Conservation (phyloP, 371 early-diverging fungal genomes). For the Neoconidiobolus thromboides region DNA sequence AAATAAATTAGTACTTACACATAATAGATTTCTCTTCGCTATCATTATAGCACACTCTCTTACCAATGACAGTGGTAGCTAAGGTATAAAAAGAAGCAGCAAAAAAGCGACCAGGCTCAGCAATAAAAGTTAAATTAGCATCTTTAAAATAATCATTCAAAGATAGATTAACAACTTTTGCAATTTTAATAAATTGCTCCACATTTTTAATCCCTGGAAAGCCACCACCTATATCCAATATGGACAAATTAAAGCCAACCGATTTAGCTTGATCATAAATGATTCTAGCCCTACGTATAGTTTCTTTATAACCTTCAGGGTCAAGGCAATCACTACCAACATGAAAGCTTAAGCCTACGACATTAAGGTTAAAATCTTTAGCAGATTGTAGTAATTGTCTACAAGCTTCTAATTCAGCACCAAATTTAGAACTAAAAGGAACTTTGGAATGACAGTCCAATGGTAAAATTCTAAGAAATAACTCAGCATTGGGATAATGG, state of each 20-base stretch:
- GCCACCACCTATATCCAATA: conserved; percentile 94
- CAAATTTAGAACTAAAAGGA: conserved; percentile 90
- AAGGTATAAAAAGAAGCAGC: conserved; percentile 83
- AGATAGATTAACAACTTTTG: conserved; percentile 54
- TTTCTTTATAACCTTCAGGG: conserved; percentile 76
- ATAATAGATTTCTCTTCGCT: too few relatives aligned
- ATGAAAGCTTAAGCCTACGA: conserved; percentile 86
- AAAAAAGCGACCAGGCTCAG: conserved; percentile 95
- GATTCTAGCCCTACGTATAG: conserved; percentile 58
- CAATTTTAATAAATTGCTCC: conserved; percentile 46
- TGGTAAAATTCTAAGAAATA: conserved; percentile 82
- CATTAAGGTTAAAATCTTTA: conserved; percentile 51
- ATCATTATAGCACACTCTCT: conserved; percentile 25
- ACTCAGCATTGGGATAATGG: conserved; percentile 58
- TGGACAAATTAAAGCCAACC: conserved; percentile 50
- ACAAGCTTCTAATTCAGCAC: conserved; percentile 65
- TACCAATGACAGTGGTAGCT: conserved; percentile 76
- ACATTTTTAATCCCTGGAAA: conserved; percentile 76
- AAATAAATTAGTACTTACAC: too few relatives aligned
- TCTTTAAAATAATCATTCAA: conserved; percentile 60
- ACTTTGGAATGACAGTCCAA: conserved; percentile 86
- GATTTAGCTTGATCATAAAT: conserved; percentile 69
- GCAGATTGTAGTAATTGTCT: conserved; percentile 49
- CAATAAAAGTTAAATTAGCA: conserved; percentile 62
- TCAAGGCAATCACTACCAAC: conserved; percentile 90